Base-by-base conservation (phyloP, 2,329 filamentous ascomycete species). In the Neopestalotiopsis rosae region DNA sequence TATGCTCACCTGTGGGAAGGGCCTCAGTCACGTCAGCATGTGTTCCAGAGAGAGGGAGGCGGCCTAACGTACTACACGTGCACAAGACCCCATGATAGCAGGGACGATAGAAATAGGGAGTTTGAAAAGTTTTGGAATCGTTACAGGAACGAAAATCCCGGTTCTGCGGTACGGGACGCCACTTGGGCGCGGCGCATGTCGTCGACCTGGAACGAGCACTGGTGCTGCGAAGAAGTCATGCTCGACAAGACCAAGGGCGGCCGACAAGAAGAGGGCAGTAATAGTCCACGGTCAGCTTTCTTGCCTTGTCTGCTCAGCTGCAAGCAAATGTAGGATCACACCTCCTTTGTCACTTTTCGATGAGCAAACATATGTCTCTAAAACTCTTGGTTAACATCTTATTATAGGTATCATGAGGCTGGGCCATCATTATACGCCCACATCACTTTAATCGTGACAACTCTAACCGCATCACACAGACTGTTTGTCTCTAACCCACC, bases 161-260 rank as follows among this genome's bases (percentile, higher is more conserved):
- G 69, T 3, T 68, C 69, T 3, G 40, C 72, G 2, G 59, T 68
- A 1, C 65, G 71, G 3, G 68, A 72, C 28, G 67, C 71, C 1
- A 66, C 62, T 38, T 75, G 71, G 71, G 70, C 71, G 1, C 40
- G 63, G 57, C 70, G 72, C 32, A 71, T 74, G 61, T 69, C 69
- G 2, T 75, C 73, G 1, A 52, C 73, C 2, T 72, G 71, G 73
- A 58, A 73, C 17, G 70, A 76, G 56, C 73, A 75, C 58, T 74
- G 73, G 74, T 62, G 40, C n/a, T 74, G 74, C 65, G 71, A 74
- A 49, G 72, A 75, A 61, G 70, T 67, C 28, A 73, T 73, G 73
- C 24, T 69, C 57, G 52, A 52, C 12, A 24, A 13, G 38, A 14
- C 4, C 3, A 32, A 24, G 68, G 62, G 10, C 56, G 20, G 14